Evolutionary conservation across 768 basidiomycete species (phyloP).

Genomic region (Solioccasus polychromus): DNA sequence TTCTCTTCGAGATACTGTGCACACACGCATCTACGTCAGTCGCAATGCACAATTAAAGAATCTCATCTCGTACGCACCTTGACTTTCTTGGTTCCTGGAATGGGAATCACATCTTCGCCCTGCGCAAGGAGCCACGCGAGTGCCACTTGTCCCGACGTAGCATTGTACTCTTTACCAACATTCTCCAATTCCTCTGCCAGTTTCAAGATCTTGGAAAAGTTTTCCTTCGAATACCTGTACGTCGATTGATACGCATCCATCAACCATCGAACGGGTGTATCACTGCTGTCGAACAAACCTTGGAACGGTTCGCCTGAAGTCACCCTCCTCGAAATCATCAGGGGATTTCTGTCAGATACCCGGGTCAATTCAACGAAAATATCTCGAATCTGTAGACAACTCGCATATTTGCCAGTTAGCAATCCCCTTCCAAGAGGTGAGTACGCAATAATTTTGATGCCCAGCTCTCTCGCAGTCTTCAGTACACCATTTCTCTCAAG

Average conservation of each 20-base stretch:
- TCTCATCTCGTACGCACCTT: slow-evolving; percentile 20
- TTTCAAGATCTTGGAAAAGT: slow-evolving; percentile 44
- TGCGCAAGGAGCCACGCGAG: slow-evolving; percentile 42
- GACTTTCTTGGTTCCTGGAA: slow-evolving; percentile 39
- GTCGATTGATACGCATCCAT: too few relatives aligned
- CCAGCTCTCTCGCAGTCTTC: slow-evolving; percentile 45
- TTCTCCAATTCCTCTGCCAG: slow-evolving; percentile 32
- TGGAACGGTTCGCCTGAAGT: slow-evolving; percentile 25
- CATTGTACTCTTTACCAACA: slow-evolving; percentile 33
- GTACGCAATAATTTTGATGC: slow-evolving; percentile 49
- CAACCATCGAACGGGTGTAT: too few relatives aligned
- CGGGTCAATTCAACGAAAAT: not conserved
- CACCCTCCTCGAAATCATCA: slow-evolving; percentile 30
- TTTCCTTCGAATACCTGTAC: slow-evolving; percentile 36
- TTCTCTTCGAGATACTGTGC: slow-evolving; percentile 46
- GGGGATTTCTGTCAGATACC: slow-evolving; percentile 25
- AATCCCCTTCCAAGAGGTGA: slow-evolving; percentile 52
- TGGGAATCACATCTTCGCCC: slow-evolving; percentile 37
- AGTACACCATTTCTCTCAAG: slow-evolving; percentile 45
- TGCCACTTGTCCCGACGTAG: slow-evolving; percentile 38
- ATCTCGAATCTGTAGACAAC: slow-evolving; percentile 7
- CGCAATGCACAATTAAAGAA: not conserved
- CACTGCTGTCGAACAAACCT: slow-evolving; percentile 22
- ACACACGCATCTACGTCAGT: not conserved
- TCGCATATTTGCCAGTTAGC: slow-evolving; percentile 45